These are phyloP conservation scores for Artemisia argyi DNA, from an alignment of 129 eudicot genomes.

Conservation along the genomic window DNA sequence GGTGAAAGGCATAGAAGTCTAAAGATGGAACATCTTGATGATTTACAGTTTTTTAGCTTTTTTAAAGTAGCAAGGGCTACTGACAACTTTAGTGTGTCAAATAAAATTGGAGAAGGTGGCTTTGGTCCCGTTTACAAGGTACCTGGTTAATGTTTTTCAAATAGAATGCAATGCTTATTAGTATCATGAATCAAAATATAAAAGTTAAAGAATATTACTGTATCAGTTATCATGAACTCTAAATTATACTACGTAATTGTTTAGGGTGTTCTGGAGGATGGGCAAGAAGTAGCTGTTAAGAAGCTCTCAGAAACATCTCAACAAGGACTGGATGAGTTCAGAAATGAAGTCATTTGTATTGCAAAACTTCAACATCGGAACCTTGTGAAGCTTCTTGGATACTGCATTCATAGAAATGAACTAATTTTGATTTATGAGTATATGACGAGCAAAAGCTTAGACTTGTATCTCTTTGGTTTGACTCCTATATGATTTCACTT, in stretches of 20 bases:
- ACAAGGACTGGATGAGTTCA: conserved; percentile 31
- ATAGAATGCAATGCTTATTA: no score
- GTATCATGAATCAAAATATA: no score
- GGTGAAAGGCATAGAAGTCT: no score
- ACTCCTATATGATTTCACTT: not conserved
- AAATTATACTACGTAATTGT: not conserved
- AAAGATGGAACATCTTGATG: no score
- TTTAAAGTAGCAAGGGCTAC: no score
- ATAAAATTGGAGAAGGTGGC: no score
- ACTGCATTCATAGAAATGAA: conserved; percentile 37
- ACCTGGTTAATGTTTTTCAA: no score
- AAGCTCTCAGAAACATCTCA: conserved; percentile 34
- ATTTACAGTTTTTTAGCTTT: no score
- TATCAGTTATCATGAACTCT: no score
- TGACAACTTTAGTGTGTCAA: no score
- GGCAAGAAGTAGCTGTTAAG: conserved; percentile 35
- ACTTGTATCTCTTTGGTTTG: conserved; percentile 40
- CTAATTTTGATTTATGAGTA: conserved; percentile 19
- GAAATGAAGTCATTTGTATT: conserved; percentile 29
- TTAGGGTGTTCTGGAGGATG: conserved; percentile 42
- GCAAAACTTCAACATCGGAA: conserved; percentile 49
- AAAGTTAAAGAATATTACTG: no score
- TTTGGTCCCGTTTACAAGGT: no score
- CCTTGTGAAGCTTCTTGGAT: conserved; percentile 52
- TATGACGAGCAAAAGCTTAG: conserved; percentile 44